These are phyloP conservation scores for Coemansia erecta DNA, from an alignment of 192 early-diverging fungal species.

Conservation along the genomic window DNA sequence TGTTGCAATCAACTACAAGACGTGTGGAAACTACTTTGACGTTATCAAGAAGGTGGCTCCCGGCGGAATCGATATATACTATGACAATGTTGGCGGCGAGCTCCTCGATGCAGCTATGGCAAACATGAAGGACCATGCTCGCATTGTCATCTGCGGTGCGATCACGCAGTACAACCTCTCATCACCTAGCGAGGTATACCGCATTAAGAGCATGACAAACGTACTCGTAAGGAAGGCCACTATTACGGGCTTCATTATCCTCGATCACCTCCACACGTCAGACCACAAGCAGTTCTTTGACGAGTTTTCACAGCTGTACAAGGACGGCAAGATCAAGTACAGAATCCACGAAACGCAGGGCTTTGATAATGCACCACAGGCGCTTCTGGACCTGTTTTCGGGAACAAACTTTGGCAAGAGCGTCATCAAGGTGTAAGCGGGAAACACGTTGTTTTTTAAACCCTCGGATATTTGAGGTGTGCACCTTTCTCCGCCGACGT, in stretches of 20 bases:
- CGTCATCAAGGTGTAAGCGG: constrained; percentile 53
- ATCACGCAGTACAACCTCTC: constrained; percentile 72
- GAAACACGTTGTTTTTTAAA: neutral
- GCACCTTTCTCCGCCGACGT: too few relatives aligned
- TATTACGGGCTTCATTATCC: constrained; percentile 69
- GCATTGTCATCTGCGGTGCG: constrained; percentile 71
- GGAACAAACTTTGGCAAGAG: constrained; percentile 74
- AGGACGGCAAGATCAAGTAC: constrained; percentile 64
- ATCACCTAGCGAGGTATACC: constrained; percentile 47
- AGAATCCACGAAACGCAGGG: constrained; percentile 59
- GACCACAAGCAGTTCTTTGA: constrained; percentile 56
- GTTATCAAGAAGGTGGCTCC: constrained; percentile 69
- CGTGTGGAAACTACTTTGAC: constrained; percentile 36
- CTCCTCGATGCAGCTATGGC: constrained; percentile 70
- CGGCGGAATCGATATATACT: constrained; percentile 85
- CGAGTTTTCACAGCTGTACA: constrained; percentile 58
- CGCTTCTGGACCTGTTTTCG: constrained; percentile 60
- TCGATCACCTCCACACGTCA: constrained; percentile 48
- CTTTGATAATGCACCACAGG: constrained; percentile 64
- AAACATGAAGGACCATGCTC: constrained; percentile 60
- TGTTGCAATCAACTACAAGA: constrained; percentile 94
- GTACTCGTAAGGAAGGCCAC: constrained; percentile 59
- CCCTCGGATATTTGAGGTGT: neutral
- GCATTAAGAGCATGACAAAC: constrained; percentile 58
- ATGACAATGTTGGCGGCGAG: constrained; percentile 83